Conservation (phyloP, 1,284 basidiomycete genomes). For the Sphaerobolus stellatus region DNA sequence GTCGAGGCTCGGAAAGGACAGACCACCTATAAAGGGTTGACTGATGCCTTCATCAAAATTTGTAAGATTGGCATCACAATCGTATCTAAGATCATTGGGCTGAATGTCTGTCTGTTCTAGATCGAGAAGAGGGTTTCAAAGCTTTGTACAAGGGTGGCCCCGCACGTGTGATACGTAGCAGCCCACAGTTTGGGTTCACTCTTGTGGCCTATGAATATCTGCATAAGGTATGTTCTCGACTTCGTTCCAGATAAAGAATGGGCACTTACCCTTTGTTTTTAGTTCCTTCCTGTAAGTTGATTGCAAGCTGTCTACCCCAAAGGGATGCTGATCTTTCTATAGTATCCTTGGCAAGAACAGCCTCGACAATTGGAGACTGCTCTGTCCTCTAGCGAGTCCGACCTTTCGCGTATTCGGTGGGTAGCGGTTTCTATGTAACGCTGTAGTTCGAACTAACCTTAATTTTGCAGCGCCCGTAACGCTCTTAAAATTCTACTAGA, state of each 20-base stretch:
- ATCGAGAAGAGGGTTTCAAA: constrained; percentile 81
- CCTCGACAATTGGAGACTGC: constrained; percentile 65
- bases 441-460: background rate
- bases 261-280: background rate
- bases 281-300: constrained; percentile 70
- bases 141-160: constrained; percentile 96
- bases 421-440: background rate
- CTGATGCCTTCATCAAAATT: constrained; percentile 90
- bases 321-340: constrained; percentile 27
- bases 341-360: constrained; percentile 79
- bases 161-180: constrained; percentile 86
- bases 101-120: constrained; percentile 36
- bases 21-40: constrained; percentile 88
- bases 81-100: constrained; percentile 17
- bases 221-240: constrained; percentile 55
- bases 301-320: constrained; percentile 17
- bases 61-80: constrained; percentile 46
- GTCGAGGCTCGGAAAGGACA: constrained; percentile 94
- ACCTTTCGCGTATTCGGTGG: constrained; percentile 75
- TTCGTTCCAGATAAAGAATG: background rate
- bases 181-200: constrained; percentile 91
- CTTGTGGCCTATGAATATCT: constrained; percentile 85
- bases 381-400: constrained; percentile 64
- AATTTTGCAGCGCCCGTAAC: constrained; percentile 62
- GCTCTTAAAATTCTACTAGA: constrained; percentile 88